These are phyloP conservation scores for Suillus plorans DNA, from an alignment of 768 basidiomycete genomes.

Conservation along the genomic window DNA sequence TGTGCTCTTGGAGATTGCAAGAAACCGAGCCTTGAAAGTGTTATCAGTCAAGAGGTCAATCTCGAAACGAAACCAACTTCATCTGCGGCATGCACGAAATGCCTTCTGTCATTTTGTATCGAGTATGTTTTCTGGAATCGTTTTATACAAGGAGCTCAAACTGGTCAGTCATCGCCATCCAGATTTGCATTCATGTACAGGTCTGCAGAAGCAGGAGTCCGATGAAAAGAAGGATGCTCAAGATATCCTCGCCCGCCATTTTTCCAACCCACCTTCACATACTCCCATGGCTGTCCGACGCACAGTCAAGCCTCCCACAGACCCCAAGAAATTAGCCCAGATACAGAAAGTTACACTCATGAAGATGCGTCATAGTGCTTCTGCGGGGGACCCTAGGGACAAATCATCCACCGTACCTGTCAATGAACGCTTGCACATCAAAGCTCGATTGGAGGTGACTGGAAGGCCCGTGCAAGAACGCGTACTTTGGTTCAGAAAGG, in stretches of 20 bases:
- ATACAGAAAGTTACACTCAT: slow-evolving; percentile 62
- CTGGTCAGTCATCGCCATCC: slow-evolving; percentile 62
- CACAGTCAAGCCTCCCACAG: slow-evolving; percentile 38
- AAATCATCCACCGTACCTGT: slow-evolving; percentile 43
- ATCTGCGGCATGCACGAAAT: slow-evolving; percentile 48
- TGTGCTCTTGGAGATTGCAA: slow-evolving; percentile 54
- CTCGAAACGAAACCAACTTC: slow-evolving; percentile 9
- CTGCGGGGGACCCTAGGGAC: slow-evolving; percentile 61
- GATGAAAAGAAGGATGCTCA: slow-evolving; percentile 49
- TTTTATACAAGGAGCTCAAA: slow-evolving; percentile 8
- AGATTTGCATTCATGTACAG: slow-evolving; percentile 56
- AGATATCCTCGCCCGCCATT: slow-evolving; percentile 53
- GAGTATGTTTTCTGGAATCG: slow-evolving; percentile 40
- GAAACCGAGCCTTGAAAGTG: slow-evolving; percentile 53
- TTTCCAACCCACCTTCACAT: slow-evolving; percentile 31
- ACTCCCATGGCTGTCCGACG: slow-evolving; percentile 28
- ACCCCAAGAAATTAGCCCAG: slow-evolving; percentile 55
- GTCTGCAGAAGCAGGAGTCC: slow-evolving; percentile 14
- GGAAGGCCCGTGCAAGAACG: slow-evolving; percentile 37
- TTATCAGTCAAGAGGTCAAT: slow-evolving; percentile 19
- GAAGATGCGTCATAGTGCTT: slow-evolving; percentile 73
- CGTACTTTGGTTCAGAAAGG: slow-evolving; percentile 74
- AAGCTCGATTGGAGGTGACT: slow-evolving; percentile 32
- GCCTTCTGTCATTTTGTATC: slow-evolving; percentile 61
- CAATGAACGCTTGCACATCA: slow-evolving; percentile 61